phyloP scores from a whole-genome alignment of 768 basidiomycete species.

The Rhizopogon vinicolor region DNA sequence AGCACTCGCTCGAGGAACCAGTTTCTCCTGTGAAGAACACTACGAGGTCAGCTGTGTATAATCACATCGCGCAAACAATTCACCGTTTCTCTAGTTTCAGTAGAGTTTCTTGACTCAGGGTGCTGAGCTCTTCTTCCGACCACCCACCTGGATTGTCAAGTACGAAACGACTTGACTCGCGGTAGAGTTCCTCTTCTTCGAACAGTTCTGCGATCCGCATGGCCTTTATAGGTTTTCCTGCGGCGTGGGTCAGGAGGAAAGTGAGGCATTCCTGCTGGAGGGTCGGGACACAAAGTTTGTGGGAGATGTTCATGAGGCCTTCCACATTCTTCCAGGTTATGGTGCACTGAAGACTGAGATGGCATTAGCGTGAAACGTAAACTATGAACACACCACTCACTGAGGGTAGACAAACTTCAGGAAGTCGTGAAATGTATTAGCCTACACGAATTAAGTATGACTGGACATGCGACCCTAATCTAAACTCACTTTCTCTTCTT shows the following conservation, averaged over 20 bases:
- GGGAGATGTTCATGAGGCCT: constrained; percentile 83
- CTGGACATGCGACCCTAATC: not conserved
- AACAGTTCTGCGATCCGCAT: constrained; percentile 90
- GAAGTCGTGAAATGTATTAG: constrained; percentile 88
- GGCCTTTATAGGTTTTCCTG: constrained; percentile 89
- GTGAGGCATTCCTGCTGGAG: constrained; percentile 79
- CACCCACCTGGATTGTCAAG: constrained; percentile 89
- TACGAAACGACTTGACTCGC: constrained; percentile 88
- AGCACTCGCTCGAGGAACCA: constrained; percentile 96
- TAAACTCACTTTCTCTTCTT: constrained; percentile 72
- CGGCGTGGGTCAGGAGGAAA: constrained; percentile 89
- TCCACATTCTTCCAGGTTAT: constrained; percentile 96
- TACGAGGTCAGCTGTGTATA: not conserved
- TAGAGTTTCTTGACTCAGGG: constrained; percentile 76
- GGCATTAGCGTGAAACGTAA: not conserved
- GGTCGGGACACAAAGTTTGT: constrained; percentile 81
- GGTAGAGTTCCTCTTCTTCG: constrained; percentile 85
- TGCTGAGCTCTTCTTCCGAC: constrained; percentile 74
- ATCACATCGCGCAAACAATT: constrained; percentile 10
- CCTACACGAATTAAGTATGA: constrained; percentile 32
- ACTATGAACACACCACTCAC: constrained; percentile 38
- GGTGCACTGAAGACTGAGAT: constrained; percentile 73
- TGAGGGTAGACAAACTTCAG: constrained; percentile 92
- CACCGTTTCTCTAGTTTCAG: constrained; percentile 87
- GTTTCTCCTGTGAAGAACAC: constrained; percentile 52